These are phyloP conservation scores for Elaeis oleifera DNA, from an alignment of 202 grass and related monocot genomes.

Conservation along the genomic window DNA sequence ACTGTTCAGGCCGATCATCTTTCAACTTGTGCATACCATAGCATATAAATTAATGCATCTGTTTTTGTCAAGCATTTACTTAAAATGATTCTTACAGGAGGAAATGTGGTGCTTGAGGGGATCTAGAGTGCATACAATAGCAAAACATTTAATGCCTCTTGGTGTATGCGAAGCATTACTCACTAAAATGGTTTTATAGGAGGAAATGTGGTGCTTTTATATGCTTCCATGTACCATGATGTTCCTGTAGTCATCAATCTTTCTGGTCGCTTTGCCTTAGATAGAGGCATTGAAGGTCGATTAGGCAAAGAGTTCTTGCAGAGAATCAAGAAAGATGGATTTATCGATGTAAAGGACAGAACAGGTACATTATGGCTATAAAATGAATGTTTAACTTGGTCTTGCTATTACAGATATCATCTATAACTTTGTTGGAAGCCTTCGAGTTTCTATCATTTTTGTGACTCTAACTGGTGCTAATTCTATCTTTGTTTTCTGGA, in stretches of 20 bases:
- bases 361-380: slow-evolving; percentile 33
- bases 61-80: background rate
- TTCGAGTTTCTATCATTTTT: too few relatives aligned
- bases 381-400: background rate
- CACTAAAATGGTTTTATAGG: slow-evolving; percentile 29
- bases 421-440: background rate
- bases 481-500: too few relatives aligned
- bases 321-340: slow-evolving; percentile 61
- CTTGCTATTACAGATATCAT: background rate
- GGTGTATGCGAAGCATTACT: background rate
- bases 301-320: slow-evolving; percentile 73
- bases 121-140: too few relatives aligned
- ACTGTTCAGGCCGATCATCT: too few relatives aligned
- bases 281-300: slow-evolving; percentile 57
- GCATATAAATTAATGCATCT: too few relatives aligned
- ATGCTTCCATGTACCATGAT: slow-evolving; percentile 68
- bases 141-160: too few relatives aligned
- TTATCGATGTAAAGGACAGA: slow-evolving; percentile 75
- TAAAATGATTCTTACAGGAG: slow-evolving; percentile 33
- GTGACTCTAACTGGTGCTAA: too few relatives aligned
- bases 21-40: too few relatives aligned
- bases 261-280: slow-evolving; percentile 70
- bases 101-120: slow-evolving; percentile 39
- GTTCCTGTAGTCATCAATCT: slow-evolving; percentile 50
- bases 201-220: slow-evolving; percentile 73